These are phyloP conservation scores for Nymphaea thermarum DNA, from an alignment of 164 flowering plant species.

Conservation along the genomic window DNA sequence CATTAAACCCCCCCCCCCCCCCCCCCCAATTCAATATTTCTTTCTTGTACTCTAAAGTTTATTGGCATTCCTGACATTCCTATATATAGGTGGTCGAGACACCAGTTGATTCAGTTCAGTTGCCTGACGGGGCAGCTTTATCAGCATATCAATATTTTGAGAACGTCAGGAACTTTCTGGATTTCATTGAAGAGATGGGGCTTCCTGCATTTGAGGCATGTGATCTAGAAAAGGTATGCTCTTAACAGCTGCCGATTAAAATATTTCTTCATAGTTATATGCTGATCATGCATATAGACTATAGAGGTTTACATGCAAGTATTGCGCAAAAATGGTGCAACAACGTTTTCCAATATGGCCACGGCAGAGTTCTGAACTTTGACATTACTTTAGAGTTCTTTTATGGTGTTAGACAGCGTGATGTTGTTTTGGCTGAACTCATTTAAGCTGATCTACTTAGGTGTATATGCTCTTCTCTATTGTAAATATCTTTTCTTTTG, in stretches of 20 bases:
- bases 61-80: too few species aligned
- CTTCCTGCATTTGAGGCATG: conserved; percentile 95
- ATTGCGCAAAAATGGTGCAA: background rate
- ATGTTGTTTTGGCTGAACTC: too few species aligned
- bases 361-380: too few species aligned
- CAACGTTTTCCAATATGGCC: background rate
- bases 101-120: conserved; percentile 55
- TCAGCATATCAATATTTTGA: conserved; percentile 96
- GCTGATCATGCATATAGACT: background rate
- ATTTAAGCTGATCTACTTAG: too few species aligned
- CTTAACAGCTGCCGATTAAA: background rate
- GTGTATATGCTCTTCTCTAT: too few species aligned
- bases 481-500: too few species aligned
- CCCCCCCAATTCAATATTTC: background rate
- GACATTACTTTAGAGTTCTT: too few species aligned
- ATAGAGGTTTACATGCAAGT: background rate
- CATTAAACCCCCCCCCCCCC: background rate
- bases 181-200: conserved; percentile 70
- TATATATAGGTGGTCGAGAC: conserved; percentile 70
- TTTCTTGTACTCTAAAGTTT: too few species aligned
- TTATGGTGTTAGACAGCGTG: too few species aligned
- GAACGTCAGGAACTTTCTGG: conserved; percentile 90
- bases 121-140: conserved; percentile 92
- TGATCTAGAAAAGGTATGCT: conserved; percentile 82
- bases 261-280: too few species aligned